Conservation (phyloP, 139 green algal species). For the Tetraselmis chui region DNA sequence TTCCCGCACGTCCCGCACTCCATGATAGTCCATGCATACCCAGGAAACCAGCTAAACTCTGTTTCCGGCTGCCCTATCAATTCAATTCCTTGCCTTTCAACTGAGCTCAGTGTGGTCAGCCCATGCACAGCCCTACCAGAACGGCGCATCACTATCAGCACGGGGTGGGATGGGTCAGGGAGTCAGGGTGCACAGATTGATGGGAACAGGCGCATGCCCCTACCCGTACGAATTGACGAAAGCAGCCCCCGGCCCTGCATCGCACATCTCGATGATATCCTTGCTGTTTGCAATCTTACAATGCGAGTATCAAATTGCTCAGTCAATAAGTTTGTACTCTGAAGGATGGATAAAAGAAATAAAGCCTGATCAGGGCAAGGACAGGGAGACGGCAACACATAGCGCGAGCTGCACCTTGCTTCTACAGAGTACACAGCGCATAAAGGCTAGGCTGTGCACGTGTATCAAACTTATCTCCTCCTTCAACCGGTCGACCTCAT, state of each 20-base stretch:
- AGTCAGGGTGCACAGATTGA: background rate
- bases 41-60: constrained; percentile 48
- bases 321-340: no score
- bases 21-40: constrained; percentile 47
- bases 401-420: no score
- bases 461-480: constrained; percentile 9
- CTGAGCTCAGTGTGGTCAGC: background rate
- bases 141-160: background rate
- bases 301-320: no score
- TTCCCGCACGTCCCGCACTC: constrained; percentile 29
- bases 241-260: constrained; percentile 31
- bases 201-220: constrained; percentile 14
- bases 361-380: no score
- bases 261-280: constrained; percentile 29
- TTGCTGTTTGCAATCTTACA: constrained; percentile 10
- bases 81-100: background rate
- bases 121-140: background rate
- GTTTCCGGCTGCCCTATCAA: constrained; percentile 32
- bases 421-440: background rate
- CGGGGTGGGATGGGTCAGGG: no score
- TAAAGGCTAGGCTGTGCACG: background rate
- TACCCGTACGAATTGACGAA: constrained; percentile 41
- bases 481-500: constrained; percentile 17
- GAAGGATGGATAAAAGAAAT: no score
- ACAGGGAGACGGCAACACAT: no score